Evolutionary conservation across 352 stramenopile species (phyloP).

Genomic region (Globisporangium middletonii): DNA sequence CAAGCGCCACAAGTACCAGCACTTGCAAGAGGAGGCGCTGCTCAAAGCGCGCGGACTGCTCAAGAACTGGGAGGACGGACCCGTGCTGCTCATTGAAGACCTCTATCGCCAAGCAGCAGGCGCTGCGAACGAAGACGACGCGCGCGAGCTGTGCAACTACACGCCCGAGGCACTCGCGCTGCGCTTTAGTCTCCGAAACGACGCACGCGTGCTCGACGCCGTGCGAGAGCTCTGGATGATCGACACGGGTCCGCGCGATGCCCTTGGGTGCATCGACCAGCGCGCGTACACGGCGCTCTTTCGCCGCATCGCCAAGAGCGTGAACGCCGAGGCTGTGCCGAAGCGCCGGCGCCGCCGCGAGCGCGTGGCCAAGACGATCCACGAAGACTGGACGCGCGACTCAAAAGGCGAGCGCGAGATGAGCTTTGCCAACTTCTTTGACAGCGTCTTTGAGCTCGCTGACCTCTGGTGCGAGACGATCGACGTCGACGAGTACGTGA

Average conservation of each 20-base stretch:
- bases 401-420: constrained; percentile 47
- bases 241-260: constrained; percentile 41
- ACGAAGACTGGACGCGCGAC: constrained; percentile 63
- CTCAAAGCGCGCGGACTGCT: constrained; percentile 52
- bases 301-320: constrained; percentile 43
- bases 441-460: constrained; percentile 65
- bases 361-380: constrained; percentile 38
- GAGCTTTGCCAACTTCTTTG: constrained; percentile 64
- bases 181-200: constrained; percentile 59
- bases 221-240: constrained; percentile 54
- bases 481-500: constrained; percentile 54
- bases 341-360: constrained; percentile 7
- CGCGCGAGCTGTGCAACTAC: constrained; percentile 58
- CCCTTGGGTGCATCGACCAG: constrained; percentile 55
- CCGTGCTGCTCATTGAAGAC: constrained; percentile 53
- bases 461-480: constrained; percentile 76
- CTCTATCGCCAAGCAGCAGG: constrained; percentile 42
- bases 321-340: constrained; percentile 35
- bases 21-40: constrained; percentile 62
- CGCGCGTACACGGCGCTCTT: constrained; percentile 47
- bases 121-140: constrained; percentile 37
- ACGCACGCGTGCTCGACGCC: constrained; percentile 34
- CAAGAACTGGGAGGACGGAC: constrained; percentile 59
- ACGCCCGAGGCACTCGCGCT: constrained; percentile 57
- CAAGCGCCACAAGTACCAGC: constrained; percentile 70